phyloP scores from a whole-genome alignment of 441 rosid species.

The Flueggea neowawraea region DNA sequence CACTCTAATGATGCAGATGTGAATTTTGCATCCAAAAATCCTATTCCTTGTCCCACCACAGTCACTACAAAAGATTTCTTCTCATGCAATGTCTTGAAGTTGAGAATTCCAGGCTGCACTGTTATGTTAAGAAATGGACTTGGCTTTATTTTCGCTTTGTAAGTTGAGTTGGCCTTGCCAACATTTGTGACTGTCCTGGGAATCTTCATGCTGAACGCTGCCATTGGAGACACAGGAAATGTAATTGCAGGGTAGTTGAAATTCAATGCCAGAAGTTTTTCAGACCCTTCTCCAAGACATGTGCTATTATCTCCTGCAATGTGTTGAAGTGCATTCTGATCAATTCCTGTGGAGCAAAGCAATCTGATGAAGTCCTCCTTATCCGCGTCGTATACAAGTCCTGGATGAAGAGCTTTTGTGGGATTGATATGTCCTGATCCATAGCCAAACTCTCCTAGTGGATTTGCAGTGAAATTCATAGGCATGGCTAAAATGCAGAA shows the following conservation, averaged over 20 bases:
- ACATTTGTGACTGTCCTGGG: conserved; percentile 60
- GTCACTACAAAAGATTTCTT: conserved; percentile 45
- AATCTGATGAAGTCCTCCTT: conserved; percentile 51
- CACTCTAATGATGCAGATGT: conserved; percentile 45
- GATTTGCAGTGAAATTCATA: conserved; percentile 36
- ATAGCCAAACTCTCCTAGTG: conserved; percentile 25
- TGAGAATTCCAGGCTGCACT: conserved; percentile 47
- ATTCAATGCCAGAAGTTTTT: conserved; percentile 33
- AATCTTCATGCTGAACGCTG: conserved; percentile 29
- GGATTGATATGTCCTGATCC: conserved; percentile 69
- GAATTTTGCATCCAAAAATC: conserved; percentile 20
- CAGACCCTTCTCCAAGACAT: conserved; percentile 23
- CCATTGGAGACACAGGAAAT: background rate
- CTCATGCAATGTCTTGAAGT: conserved; percentile 35
- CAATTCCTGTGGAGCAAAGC: conserved; percentile 49
- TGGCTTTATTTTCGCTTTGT: conserved; percentile 30
- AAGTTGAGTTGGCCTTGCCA: conserved; percentile 35
- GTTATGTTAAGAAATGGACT: conserved; percentile 25
- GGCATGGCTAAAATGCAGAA: conserved; percentile 32
- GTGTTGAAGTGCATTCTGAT: background rate
- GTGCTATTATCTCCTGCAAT: conserved; percentile 35
- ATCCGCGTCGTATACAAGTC: conserved; percentile 58
- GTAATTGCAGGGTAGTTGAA: conserved; percentile 68
- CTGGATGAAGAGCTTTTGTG: conserved; percentile 45
- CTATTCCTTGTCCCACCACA: conserved; percentile 16